Base-by-base conservation (phyloP, 2,329 filamentous ascomycete species). In the Epichloe bromicola region DNA sequence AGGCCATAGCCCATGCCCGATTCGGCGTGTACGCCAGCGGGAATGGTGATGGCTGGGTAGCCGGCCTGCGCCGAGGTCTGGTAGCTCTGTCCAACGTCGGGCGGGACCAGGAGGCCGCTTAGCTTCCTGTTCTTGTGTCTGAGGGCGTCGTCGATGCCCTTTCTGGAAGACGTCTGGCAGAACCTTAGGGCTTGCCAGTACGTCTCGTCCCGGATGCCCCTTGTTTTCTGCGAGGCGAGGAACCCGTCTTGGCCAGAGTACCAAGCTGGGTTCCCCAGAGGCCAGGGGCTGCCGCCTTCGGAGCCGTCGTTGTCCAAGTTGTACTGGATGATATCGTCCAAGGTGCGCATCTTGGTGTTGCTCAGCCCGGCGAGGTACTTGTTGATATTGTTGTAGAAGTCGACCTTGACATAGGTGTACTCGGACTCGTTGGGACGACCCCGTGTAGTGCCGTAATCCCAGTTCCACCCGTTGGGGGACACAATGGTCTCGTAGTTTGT, bases 51-150 rank as follows among this genome's bases (percentile, higher is more conserved):
- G 60, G 86, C 74, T 0, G 85, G 85, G 60, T 88, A 89, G 0
- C 85, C 84, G 5, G 85, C 86, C 65, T 88, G 83, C 0, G 86
- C 85, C 0, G 83, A 81, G 53, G 86, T 77, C 65, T 86, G 80
- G 55, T 80, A 80, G 4, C 78, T 77, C 62, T 86, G 82, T 0
- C 75, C 84, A 3, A 84, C 80, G 59, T 85, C 79, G 0, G 83
- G 73, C 5, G 85, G 85, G 0, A 86, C 81, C 1, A 90, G 70
- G 2, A 89, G 69, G 2, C 76, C 85, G 51, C 80, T 74, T 1
- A 88, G 68, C 19, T 65, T 67, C 46, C 60, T 63, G 4, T 67
- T 68, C 20, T 70, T 64, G 56, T 73, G 63, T 6, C 60, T 65
- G 6, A 89, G 70, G 2, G 84, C 85, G 11, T 78, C 78, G 58